Conservation (phyloP, 2,329 filamentous ascomycete genomes). For the Ophiostoma himal-ulmi region DNA sequence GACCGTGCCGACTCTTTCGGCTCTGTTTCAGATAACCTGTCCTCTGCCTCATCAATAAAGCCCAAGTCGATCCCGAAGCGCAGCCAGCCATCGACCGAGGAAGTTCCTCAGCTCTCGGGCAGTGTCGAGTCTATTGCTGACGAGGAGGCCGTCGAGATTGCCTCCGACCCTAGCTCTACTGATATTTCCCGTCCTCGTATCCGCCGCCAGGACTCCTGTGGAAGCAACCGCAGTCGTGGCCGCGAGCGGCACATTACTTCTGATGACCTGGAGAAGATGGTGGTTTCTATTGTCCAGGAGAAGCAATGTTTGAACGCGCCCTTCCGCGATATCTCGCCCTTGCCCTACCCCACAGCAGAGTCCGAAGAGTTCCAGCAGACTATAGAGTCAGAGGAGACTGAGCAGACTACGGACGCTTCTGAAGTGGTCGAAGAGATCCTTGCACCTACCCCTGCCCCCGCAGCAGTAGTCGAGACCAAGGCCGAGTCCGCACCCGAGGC, state of each 20-base stretch:
- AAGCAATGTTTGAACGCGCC: constrained; percentile 60
- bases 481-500: not conserved
- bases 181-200: constrained; percentile 62
- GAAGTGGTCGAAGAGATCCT: constrained; percentile 20
- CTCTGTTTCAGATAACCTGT: constrained; percentile 39
- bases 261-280: constrained; percentile 87
- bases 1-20: constrained; percentile 14
- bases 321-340: constrained; percentile 38
- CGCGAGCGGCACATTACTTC: constrained; percentile 88
- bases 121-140: constrained; percentile 71
- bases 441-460: not conserved
- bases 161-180: constrained; percentile 48
- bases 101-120: constrained; percentile 66
- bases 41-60: constrained; percentile 38
- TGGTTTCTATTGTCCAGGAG: constrained; percentile 85
- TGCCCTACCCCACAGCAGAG: not conserved
- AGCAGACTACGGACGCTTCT: constrained; percentile 29
- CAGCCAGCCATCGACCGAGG: constrained; percentile 38
- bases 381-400: not conserved
- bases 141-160: constrained; percentile 59
- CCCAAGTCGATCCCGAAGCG: constrained; percentile 44
- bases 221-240: constrained; percentile 63
- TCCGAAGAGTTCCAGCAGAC: not conserved
- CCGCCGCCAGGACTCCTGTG: constrained; percentile 64
- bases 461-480: not conserved